Evolutionary conservation across 305 asterid genomes (phyloP).

Genomic region (Fraxinus ornus): DNA sequence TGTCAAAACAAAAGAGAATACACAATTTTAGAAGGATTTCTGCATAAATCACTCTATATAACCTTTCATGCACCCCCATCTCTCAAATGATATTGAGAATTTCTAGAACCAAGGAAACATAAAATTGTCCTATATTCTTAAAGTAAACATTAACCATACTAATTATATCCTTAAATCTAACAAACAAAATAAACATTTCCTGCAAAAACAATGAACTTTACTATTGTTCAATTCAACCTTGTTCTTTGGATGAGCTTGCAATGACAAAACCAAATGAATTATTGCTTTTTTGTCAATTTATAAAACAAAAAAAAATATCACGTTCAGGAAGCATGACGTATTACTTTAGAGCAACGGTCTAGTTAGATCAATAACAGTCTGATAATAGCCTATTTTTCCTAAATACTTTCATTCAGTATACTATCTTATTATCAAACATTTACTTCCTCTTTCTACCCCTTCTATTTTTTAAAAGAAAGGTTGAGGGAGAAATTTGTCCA

Average conservation of each 20-base stretch:
- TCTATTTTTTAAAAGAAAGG: not conserved
- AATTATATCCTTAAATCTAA: conserved; percentile 12
- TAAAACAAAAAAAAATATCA: conserved; percentile 9
- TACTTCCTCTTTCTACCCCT: not conserved
- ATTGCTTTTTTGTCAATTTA: conserved; percentile 73
- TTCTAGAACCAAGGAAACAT: conserved; percentile 92
- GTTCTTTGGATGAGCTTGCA: conserved; percentile 69
- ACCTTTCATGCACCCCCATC: conserved; percentile 8
- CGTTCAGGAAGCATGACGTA: too few relatives aligned
- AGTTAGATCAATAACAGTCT: not conserved
- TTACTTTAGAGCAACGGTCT: not conserved
- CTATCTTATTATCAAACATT: not conserved
- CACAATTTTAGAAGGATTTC: not conserved
- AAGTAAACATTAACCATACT: conserved; percentile 16
- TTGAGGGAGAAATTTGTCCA: not conserved
- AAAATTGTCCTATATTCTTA: conserved; percentile 64
- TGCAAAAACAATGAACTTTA: conserved; percentile 32
- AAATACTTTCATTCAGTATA: not conserved
- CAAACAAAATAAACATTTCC: not conserved
- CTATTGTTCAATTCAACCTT: conserved; percentile 53
- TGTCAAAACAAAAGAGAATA: not conserved
- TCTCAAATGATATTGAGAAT: conserved; percentile 65
- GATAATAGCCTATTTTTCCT: not conserved
- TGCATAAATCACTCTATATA: conserved; percentile 9
- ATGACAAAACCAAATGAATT: conserved; percentile 76